Evolutionary conservation across 192 early-diverging fungal species (phyloP).

Genomic region (Rhizophagus sp.): DNA sequence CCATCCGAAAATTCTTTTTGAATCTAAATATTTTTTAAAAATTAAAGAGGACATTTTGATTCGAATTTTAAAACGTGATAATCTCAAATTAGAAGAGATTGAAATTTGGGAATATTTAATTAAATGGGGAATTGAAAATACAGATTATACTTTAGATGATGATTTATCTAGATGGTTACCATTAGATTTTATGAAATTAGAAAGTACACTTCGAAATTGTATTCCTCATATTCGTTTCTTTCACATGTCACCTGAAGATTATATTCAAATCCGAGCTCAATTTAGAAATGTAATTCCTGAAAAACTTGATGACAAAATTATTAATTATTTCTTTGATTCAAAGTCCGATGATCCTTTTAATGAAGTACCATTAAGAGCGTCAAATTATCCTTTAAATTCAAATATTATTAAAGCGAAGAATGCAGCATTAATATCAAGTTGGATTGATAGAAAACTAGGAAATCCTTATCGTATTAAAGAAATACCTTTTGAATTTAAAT

Average conservation of each 20-base stretch:
- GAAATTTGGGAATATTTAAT: conserved; percentile 17
- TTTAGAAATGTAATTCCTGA: neutral
- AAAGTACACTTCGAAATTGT: neutral
- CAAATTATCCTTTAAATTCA: neutral
- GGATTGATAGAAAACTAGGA: neutral
- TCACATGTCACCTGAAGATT: no score
- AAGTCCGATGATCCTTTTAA: neutral
- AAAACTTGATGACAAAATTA: neutral
- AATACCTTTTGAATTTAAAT: neutral
- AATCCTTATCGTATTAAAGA: neutral
- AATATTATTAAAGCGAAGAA: neutral
- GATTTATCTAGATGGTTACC: neutral
- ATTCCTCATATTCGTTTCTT: neutral
- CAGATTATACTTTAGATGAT: neutral
- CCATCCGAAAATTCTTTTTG: neutral
- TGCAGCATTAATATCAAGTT: conserved; percentile 2
- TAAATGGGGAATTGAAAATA: conserved; percentile 18
- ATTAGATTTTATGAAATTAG: neutral
- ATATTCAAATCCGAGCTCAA: no score
- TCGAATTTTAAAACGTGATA: neutral
- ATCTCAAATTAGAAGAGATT: conserved; percentile 3
- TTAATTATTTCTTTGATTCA: neutral
- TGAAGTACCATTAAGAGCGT: neutral
- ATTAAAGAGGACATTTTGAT: neutral
- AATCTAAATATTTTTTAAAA: neutral